A percentile compares a stretch with the other conserved stretches of the same genome.
These are phyloP conservation scores for Eleusine indica DNA, from an alignment of 176 grass and related monocot species.

Conservation along the genomic window DNA sequence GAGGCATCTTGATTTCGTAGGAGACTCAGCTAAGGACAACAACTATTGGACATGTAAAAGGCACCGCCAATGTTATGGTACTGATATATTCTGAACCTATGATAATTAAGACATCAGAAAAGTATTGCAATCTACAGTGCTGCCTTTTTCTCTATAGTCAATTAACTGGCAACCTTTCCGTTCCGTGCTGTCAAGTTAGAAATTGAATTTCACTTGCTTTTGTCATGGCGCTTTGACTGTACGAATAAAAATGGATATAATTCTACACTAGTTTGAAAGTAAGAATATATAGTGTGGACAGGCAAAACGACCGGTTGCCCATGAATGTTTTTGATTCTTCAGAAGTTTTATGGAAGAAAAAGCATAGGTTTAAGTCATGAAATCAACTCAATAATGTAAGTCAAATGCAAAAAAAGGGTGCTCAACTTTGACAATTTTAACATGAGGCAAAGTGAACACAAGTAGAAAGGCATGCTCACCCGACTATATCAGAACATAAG, in stretches of 20 bases:
- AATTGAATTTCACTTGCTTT: not conserved
- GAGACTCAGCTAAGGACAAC: too few relatives aligned
- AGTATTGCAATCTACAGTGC: too few relatives aligned
- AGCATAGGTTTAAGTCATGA: too few relatives aligned
- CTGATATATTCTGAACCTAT: not conserved
- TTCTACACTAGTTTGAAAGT: not conserved
- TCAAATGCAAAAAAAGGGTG: too few relatives aligned
- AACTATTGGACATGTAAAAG: too few relatives aligned
- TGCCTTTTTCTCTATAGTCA: not conserved
- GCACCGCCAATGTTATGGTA: not conserved
- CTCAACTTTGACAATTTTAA: too few relatives aligned
- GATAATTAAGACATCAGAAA: too few relatives aligned
- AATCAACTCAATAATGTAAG: too few relatives aligned
- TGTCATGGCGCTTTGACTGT: not conserved
- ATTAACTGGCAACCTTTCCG: not conserved
- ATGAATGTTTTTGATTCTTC: too few relatives aligned
- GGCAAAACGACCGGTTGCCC: conserved; percentile 9
- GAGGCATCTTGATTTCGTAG: too few relatives aligned
- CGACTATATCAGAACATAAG: conserved; percentile 94
- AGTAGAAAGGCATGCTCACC: conserved; percentile 59
- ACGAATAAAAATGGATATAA: not conserved
- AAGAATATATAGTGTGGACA: conserved; percentile 4
- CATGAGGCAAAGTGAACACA: not conserved
- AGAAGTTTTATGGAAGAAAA: too few relatives aligned
- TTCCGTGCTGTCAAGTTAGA: conserved; percentile 17